Evolutionary conservation across 805 yeast genomes (phyloP), one percentile per base, ranked within the genome.

Genomic region (Wickerhamiella sergipiensis): DNA sequence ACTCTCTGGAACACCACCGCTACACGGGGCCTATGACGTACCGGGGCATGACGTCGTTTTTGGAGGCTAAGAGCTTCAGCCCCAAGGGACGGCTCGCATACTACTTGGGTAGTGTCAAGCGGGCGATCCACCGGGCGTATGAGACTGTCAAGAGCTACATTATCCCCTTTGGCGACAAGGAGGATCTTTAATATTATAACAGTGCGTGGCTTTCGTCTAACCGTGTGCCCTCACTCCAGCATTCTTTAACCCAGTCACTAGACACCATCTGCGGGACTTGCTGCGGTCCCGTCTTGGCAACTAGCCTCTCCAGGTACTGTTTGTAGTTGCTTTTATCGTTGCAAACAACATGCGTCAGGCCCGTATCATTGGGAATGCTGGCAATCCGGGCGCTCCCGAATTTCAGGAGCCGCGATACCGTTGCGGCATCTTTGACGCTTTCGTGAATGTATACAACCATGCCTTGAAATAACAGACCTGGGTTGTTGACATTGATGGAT

Each of bases 361-460:
- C 43, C 10, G 65, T 62, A 15, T 69, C 67, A 39, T 24, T 15
- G 36, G 46, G 17, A 22, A 39, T 26, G 46, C 56, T 26, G 43
- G 39, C 59, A 3, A 69, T 45, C 2, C 62, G 64, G 1, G 79
- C 85, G 22, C 78, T 81, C 47, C 75, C 55, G 39, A 58, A 57
- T 48, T 48, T 48, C 36, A 48, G 38, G 33, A 56, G 7, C 18
- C 38, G 40, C 10, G 6, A 13, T 12, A 46, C 12, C 3, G 36
- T 44, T 6, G 33, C 9, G 12, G 10, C 12, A 50, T 19, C 31
- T 45, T 46, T 19, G 50, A 36, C 19, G 15, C 19, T 6, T 5
- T 15, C 7, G 13, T 33, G 19, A 51, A 29, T 38, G n/a, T 12
- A 31, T 71, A 21, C 63, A 58, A 31, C 68, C 66, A 15, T 75